Conservation (phyloP, 805 yeast genomes). For the Wickerhamiella dianesei region DNA sequence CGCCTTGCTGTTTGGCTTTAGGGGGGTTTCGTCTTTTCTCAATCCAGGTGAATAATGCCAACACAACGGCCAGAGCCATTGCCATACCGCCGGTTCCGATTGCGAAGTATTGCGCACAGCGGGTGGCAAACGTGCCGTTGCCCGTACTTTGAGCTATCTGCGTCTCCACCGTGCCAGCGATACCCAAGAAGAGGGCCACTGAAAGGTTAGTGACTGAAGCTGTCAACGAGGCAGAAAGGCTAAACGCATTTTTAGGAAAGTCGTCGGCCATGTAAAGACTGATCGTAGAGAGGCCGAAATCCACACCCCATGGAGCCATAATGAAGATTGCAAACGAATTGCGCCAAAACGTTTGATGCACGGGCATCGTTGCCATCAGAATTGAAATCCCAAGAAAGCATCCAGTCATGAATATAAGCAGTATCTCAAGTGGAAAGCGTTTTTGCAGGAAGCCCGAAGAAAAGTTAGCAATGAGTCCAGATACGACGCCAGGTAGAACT, state of each 20-base stretch:
- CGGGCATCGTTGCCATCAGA: constrained; percentile 43
- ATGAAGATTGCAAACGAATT: constrained; percentile 43
- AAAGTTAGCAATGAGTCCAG: constrained; percentile 45
- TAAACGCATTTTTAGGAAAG: constrained; percentile 52
- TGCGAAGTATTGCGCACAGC: not conserved
- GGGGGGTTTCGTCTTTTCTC: not conserved
- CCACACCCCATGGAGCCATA: constrained; percentile 63
- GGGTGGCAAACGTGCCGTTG: not conserved
- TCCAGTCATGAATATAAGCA: constrained; percentile 32
- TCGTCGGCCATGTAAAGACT: constrained; percentile 45
- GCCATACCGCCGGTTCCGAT: not conserved
- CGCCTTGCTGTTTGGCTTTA: not conserved
- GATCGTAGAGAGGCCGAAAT: constrained; percentile 60
- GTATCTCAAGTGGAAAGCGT: not conserved
- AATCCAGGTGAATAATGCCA: not conserved
- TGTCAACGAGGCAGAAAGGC: constrained; percentile 63
- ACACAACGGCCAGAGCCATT: not conserved
- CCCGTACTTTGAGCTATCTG: constrained; percentile 13
- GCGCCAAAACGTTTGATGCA: constrained; percentile 44
- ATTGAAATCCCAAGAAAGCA: constrained; percentile 45
- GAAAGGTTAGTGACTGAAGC: constrained; percentile 59
- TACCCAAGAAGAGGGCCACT: constrained; percentile 51
- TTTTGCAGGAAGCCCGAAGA: constrained; percentile 30
- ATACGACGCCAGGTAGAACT: constrained; percentile 34
- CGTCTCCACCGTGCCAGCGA: constrained; percentile 51